phyloP scores from a whole-genome alignment of 148 eudicot genomes.

The Vaccinium corymbosum region DNA sequence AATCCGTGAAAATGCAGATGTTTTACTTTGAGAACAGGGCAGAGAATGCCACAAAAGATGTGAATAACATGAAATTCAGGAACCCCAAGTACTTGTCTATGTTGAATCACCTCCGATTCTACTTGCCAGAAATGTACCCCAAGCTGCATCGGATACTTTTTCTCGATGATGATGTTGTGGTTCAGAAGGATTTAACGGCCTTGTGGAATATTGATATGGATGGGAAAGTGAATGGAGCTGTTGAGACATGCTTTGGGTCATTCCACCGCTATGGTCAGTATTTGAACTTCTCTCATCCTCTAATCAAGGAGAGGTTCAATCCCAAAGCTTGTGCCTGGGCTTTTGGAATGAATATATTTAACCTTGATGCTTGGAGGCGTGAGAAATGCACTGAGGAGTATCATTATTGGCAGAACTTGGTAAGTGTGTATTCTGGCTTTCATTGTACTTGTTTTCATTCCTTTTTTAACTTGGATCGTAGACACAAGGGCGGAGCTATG shows the following conservation, averaged over 20 bases:
- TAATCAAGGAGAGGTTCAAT: conserved; percentile 70
- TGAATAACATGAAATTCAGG: conserved; percentile 48
- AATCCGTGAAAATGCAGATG: conserved; percentile 50
- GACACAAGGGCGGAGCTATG: not conserved
- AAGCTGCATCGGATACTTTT: conserved; percentile 69
- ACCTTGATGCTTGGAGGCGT: conserved; percentile 89
- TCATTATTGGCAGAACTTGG: conserved; percentile 86
- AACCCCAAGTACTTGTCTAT: conserved; percentile 66
- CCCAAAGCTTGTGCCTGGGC: conserved; percentile 95
- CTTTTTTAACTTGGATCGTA: not conserved
- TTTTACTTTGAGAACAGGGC: conserved; percentile 55
- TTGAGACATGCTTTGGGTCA: conserved; percentile 91
- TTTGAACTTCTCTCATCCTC: conserved; percentile 83
- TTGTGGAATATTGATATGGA: conserved; percentile 78
- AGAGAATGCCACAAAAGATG: conserved; percentile 62
- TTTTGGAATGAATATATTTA: conserved; percentile 84
- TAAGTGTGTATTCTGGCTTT: conserved; percentile 25
- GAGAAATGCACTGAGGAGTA: conserved; percentile 82
- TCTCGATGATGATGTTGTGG: conserved; percentile 94
- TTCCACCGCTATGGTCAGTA: conserved; percentile 82
- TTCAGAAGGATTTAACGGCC: conserved; percentile 90
- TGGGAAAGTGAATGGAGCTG: conserved; percentile 86
- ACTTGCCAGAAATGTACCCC: conserved; percentile 90
- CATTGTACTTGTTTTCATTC: not conserved
- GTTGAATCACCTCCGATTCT: conserved; percentile 86